Percentiles rank a stretch among this genome's conserved stretches.
Conservation (phyloP, 1,284 basidiomycete genomes). For the Rhodotorula sp. region DNA sequence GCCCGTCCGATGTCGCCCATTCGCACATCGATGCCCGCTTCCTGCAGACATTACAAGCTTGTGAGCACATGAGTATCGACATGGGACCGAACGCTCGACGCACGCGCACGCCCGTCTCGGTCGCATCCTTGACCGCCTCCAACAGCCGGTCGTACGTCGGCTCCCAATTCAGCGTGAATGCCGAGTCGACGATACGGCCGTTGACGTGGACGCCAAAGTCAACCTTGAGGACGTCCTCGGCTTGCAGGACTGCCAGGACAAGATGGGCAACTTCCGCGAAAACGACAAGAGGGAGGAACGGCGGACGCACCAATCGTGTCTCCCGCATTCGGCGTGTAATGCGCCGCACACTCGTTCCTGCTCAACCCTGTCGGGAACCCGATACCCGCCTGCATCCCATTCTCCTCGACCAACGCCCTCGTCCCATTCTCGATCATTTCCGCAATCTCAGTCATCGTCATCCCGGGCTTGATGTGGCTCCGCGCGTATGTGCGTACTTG, state of each 20-base stretch:
- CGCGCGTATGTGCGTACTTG: constrained; percentile 81
- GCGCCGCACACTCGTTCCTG: constrained; percentile 91
- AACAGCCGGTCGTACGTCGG: constrained; percentile 85
- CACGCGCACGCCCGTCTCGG: constrained; percentile 82
- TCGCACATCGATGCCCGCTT: constrained; percentile 93
- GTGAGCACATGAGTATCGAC: not conserved
- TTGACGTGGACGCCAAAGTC: constrained; percentile 97
- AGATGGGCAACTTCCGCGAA: not conserved
- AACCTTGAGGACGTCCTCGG: constrained; percentile 89
- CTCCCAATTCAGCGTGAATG: constrained; percentile 88
- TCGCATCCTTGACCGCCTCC: constrained; percentile 89
- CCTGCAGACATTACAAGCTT: constrained; percentile 54
- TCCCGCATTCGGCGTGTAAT: constrained; percentile 94
- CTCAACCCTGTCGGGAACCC: constrained; percentile 96
- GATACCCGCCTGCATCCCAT: constrained; percentile 78
- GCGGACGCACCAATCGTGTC: constrained; percentile 70
- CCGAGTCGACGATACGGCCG: constrained; percentile 90
- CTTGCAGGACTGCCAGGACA: constrained; percentile 63
- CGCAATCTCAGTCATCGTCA: constrained; percentile 92
- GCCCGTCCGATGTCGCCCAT: constrained; percentile 87
- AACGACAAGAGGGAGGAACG: not conserved
- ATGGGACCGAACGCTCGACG: constrained; percentile 19
- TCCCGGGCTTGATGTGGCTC: constrained; percentile 82
- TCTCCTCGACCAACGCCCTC: constrained; percentile 84
- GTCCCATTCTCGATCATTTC: constrained; percentile 90